phyloP scores from a whole-genome alignment of 2,329 filamentous ascomycete genomes.

The Aspergillus sp. region DNA sequence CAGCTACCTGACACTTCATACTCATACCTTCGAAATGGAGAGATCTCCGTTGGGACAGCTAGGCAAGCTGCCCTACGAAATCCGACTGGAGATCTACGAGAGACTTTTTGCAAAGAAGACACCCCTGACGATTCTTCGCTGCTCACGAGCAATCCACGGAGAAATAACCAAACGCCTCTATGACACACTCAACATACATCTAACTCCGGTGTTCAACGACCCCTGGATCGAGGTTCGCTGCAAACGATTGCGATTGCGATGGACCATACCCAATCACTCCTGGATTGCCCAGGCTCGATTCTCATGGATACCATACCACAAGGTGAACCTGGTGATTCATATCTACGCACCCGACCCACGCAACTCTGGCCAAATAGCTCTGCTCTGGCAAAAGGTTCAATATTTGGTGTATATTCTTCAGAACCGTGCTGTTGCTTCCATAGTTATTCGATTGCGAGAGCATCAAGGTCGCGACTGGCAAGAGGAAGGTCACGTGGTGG shows the following conservation, averaged over 20 bases:
- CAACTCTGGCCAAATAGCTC: neutral
- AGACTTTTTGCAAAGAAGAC: neutral
- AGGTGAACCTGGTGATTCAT: neutral
- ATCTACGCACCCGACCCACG: neutral
- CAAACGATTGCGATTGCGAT: neutral
- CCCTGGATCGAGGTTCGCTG: neutral
- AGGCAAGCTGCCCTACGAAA: neutral
- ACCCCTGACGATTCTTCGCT: neutral
- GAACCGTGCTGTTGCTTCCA: neutral
- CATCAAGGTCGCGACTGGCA: neutral
- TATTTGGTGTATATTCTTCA: neutral
- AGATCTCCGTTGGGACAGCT: neutral
- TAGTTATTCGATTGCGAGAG: neutral
- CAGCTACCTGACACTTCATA: neutral
- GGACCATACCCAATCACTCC: neutral
- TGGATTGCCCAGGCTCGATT: neutral
- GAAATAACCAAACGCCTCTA: neutral
- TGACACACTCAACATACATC: neutral
- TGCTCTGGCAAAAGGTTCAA: neutral
- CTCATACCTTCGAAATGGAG: neutral
- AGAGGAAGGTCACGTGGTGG: neutral
- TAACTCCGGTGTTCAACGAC: neutral
- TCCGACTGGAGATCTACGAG: neutral
- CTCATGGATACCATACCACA: neutral
- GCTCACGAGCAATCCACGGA: neutral